Evolutionary conservation across 2,329 filamentous ascomycete species (phyloP).

Genomic region (Ophiostoma montium): DNA sequence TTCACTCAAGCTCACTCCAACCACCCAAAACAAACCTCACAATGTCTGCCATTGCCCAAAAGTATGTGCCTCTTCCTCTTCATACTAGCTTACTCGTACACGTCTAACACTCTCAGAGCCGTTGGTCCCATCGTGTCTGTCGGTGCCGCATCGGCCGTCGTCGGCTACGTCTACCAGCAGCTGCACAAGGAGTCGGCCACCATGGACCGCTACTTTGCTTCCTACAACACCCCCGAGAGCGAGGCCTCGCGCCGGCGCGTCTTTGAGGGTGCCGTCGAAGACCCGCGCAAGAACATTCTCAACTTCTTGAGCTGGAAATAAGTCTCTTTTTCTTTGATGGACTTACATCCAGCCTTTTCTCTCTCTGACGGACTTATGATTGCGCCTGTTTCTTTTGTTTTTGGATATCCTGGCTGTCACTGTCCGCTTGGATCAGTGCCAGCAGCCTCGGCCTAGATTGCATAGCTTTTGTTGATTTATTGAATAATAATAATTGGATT

Average conservation of each 20-base stretch:
- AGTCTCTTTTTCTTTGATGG: background rate
- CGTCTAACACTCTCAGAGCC: slow-evolving; percentile 8
- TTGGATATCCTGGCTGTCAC: background rate
- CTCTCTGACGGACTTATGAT: background rate
- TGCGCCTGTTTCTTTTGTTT: background rate
- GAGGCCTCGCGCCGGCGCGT: slow-evolving; percentile 21
- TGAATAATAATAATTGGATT: too few species aligned
- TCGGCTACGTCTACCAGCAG: slow-evolving; percentile 21
- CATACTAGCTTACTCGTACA: too few species aligned
- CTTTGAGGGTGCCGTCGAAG: slow-evolving; percentile 20
- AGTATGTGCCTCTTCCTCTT: background rate
- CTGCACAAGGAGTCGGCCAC: slow-evolving; percentile 20
- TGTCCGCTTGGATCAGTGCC: background rate
- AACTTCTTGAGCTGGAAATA: slow-evolving; percentile 21
- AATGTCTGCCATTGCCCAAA: slow-evolving; percentile 6
- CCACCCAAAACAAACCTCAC: background rate
- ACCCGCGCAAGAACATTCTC: slow-evolving; percentile 23
- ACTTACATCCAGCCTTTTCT: too few species aligned
- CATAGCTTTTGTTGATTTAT: background rate
- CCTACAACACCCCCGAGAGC: slow-evolving; percentile 25
- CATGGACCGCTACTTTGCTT: slow-evolving; percentile 24
- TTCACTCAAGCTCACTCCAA: background rate
- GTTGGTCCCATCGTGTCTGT: slow-evolving; percentile 9
- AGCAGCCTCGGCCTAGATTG: background rate
- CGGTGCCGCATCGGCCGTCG: slow-evolving; percentile 16